Conservation (phyloP, 805 yeast genomes). For the Candida palmyrensis region DNA sequence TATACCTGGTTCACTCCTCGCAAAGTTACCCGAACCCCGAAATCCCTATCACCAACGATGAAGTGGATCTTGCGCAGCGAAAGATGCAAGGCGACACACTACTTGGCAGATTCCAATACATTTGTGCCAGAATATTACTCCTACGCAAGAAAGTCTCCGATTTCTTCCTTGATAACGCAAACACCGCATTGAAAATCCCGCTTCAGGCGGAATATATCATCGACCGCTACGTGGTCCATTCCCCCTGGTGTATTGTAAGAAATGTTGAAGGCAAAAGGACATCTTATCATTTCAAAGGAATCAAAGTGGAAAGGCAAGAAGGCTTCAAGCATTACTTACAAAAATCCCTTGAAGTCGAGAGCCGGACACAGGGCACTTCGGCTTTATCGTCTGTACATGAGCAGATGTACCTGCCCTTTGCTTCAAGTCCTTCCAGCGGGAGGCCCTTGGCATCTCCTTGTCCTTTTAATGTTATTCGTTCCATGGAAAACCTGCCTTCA, state of each 20-base stretch:
- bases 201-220: slow-evolving; percentile 27
- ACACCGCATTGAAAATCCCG: slow-evolving; percentile 1
- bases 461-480: no score
- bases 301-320: slow-evolving; percentile 10
- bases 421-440: neutral
- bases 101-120: neutral
- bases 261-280: slow-evolving; percentile 11
- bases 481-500: no score
- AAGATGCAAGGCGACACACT: neutral
- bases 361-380: neutral
- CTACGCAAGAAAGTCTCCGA: neutral
- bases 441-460: no score
- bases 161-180: neutral
- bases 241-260: slow-evolving; percentile 23
- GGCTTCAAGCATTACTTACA: slow-evolving; percentile 14
- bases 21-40: neutral
- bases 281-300: slow-evolving; percentile 10
- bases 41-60: neutral
- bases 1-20: no score
- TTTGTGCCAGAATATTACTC: neutral
- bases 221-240: slow-evolving; percentile 33
- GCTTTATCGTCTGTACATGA: neutral
- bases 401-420: neutral
- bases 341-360: neutral
- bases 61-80: neutral